A percentile compares a stretch with the other conserved stretches of the same genome.
Evolutionary conservation across 805 yeast species (phyloP).

Genomic region (Candida nitratophila): DNA sequence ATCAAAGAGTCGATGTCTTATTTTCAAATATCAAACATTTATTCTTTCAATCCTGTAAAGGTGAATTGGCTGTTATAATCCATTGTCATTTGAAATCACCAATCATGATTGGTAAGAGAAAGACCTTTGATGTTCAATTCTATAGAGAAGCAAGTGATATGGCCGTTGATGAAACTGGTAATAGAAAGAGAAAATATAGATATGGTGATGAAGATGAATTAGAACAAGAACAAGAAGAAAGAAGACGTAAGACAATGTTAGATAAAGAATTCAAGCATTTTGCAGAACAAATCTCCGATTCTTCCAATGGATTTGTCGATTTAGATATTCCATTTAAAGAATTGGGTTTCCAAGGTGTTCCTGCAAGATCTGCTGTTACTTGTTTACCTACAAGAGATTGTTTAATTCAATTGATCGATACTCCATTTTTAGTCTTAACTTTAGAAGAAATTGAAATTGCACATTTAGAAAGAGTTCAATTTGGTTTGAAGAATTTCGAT

Average conservation of each 20-base stretch:
- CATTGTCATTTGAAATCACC: constrained; percentile 92
- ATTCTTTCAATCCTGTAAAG: constrained; percentile 93
- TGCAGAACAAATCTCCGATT: constrained; percentile 86
- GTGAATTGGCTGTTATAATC: constrained; percentile 85
- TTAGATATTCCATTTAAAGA: constrained; percentile 94
- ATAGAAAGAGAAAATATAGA: constrained; percentile 74
- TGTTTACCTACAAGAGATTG: constrained; percentile 98
- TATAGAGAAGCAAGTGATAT: constrained; percentile 95
- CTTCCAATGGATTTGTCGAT: constrained; percentile 75
- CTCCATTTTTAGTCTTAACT: constrained; percentile 90
- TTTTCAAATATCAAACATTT: constrained; percentile 89
- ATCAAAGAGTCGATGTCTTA: constrained; percentile 80
- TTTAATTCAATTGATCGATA: constrained; percentile 86
- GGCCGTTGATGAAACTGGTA: constrained; percentile 95
- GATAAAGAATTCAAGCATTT: constrained; percentile 88
- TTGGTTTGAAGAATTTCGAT: constrained; percentile 94
- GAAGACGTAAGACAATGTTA: constrained; percentile 81
- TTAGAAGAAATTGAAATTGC: constrained; percentile 90
- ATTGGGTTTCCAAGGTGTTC: constrained; percentile 96
- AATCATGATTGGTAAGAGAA: constrained; percentile 90
- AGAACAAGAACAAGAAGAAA: constrained; percentile 97
- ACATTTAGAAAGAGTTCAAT: constrained; percentile 93
- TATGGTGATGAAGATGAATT: constrained; percentile 98
- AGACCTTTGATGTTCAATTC: constrained; percentile 91
- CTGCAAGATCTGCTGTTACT: constrained; percentile 86